A percentile compares a stretch with the other conserved stretches of the same genome.
Conservation (phyloP, 305 asterid genomes). For the Solanum chacoense region DNA sequence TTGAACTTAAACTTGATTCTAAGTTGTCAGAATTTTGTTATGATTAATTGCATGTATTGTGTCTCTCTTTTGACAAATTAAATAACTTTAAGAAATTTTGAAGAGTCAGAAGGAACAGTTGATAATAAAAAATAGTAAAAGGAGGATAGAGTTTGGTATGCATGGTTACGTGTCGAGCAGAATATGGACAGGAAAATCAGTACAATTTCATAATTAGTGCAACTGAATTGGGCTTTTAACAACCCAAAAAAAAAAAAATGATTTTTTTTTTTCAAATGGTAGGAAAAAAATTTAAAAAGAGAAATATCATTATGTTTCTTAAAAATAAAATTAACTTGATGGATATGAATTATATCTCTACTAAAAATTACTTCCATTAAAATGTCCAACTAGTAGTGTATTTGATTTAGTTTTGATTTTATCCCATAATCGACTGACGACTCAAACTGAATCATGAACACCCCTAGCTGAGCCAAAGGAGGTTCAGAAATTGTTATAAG, state of each 20-base stretch:
- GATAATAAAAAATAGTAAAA: background rate
- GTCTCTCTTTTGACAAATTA: background rate
- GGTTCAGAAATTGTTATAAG: background rate
- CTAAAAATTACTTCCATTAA: background rate
- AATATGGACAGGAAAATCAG: background rate
- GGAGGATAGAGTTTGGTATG: background rate
- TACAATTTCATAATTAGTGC: background rate
- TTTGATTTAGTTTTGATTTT: background rate
- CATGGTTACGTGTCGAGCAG: background rate
- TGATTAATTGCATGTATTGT: background rate
- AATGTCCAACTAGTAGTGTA: background rate
- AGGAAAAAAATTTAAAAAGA: background rate
- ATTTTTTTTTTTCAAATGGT: background rate
- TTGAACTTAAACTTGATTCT: background rate
- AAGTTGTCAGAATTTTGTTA: background rate
- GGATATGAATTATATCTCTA: background rate
- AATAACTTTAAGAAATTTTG: background rate
- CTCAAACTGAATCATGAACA: background rate
- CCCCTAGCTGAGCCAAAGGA: background rate
- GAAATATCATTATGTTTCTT: background rate
- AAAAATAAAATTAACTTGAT: background rate
- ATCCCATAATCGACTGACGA: accelerated
- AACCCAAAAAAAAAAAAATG: background rate
- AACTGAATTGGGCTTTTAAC: background rate
- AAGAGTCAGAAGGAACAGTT: background rate